Conservation (phyloP, 73 alveolate genomes). For the Tetrahymena elliotti region DNA sequence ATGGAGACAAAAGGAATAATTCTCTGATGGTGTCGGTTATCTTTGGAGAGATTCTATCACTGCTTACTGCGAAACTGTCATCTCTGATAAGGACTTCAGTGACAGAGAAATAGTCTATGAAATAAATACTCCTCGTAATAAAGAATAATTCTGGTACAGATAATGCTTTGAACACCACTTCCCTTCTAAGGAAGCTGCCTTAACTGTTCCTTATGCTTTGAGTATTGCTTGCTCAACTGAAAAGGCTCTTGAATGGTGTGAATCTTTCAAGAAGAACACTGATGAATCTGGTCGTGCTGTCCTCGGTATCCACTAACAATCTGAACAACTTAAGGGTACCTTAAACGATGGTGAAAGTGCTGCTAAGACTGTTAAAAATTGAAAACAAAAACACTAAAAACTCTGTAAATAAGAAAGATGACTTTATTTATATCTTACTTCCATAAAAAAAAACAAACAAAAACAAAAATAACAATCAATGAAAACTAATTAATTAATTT, state of each 20-base stretch:
- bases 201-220: constrained; percentile 41
- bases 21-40: constrained; percentile 85
- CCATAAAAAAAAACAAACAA: too few relatives aligned
- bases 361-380: background rate
- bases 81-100: constrained; percentile 48
- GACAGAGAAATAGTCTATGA: constrained; percentile 30
- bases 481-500: background rate
- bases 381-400: background rate
- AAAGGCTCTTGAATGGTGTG: constrained; percentile 46
- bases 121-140: constrained; percentile 45
- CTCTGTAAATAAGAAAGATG: background rate
- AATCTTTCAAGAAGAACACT: constrained; percentile 29
- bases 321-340: background rate
- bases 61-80: constrained; percentile 8
- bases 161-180: constrained; percentile 43
- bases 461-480: background rate
- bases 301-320: background rate
- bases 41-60: constrained; percentile 71
- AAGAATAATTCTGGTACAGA: constrained; percentile 54
- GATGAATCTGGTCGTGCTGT: constrained; percentile 46
- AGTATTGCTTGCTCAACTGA: constrained; percentile 46
- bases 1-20: constrained; percentile 83
- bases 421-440: background rate
- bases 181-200: constrained; percentile 45
- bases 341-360: background rate